A percentile compares a stretch with the other conserved stretches of the same genome.
These are phyloP conservation scores for Vitis hybrid DNA, from an alignment of 177 flowering plant genomes.

Conservation along the genomic window DNA sequence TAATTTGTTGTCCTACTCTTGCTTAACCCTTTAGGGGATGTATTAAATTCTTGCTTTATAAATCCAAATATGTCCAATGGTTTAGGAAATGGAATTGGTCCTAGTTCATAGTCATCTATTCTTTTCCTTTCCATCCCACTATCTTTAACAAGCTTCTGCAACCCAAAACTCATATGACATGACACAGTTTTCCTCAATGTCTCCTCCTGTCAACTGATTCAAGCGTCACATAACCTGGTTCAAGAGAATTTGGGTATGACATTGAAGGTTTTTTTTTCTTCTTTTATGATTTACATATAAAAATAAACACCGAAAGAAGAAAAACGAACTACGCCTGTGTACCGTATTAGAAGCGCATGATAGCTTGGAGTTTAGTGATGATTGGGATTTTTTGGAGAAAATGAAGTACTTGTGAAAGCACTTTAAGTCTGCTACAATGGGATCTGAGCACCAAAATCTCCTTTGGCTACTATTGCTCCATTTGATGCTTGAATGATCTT, in stretches of 20 bases:
- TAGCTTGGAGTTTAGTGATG: no score
- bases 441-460: conserved; percentile 96
- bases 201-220: background rate
- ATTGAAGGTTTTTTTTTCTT: no score
- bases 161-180: conserved; percentile 6
- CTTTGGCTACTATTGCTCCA: conserved; percentile 99
- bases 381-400: no score
- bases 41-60: conserved; percentile 52
- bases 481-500: conserved; percentile 90
- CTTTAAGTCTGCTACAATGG: conserved; percentile 37
- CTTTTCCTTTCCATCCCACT: conserved; percentile 67
- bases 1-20: conserved; percentile 42
- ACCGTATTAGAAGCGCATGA: no score
- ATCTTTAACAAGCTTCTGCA: conserved; percentile 14
- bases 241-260: no score
- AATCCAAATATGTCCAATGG: conserved; percentile 79
- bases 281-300: no score
- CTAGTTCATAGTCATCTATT: conserved; percentile 59
- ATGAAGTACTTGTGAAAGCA: no score
- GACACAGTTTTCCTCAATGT: background rate
- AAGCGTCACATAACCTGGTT: background rate
- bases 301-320: no score
- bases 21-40: conserved; percentile 38
- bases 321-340: no score
- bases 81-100: conserved; percentile 43